These are phyloP conservation scores for Neopestalotiopsis rosae DNA, from an alignment of 2,329 filamentous ascomycete species.

Conservation along the genomic window DNA sequence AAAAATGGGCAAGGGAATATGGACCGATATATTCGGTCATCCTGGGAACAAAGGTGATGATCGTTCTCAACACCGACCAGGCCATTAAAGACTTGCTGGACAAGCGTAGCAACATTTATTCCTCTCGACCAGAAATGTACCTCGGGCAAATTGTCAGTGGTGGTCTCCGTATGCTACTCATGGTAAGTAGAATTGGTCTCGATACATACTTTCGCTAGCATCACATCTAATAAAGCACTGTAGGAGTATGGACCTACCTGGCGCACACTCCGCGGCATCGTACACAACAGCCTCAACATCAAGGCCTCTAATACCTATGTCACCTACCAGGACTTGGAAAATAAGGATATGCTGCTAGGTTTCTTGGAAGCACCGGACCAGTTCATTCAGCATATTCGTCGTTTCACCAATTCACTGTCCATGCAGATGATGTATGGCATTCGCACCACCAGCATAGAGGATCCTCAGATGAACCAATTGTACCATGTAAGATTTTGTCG, in stretches of 20 bases:
- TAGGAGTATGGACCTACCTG: slow-evolving; percentile 40
- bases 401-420: slow-evolving; percentile 53
- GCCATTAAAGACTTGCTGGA: slow-evolving; percentile 58
- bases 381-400: slow-evolving; percentile 49
- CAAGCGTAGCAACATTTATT: slow-evolving; percentile 54
- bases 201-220: not conserved
- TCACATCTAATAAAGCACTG: not conserved
- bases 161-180: slow-evolving; percentile 24
- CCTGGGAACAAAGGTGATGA: slow-evolving; percentile 50
- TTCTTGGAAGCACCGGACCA: slow-evolving; percentile 48
- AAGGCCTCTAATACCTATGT: slow-evolving; percentile 53
- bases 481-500: slow-evolving; percentile 37
- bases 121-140: slow-evolving; percentile 47
- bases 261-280: slow-evolving; percentile 41
- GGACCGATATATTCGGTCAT: slow-evolving; percentile 57
- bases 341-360: slow-evolving; percentile 56
- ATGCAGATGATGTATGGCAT: slow-evolving; percentile 57
- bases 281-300: slow-evolving; percentile 53
- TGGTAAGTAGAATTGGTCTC: slow-evolving; percentile 20
- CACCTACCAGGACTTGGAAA: slow-evolving; percentile 61
- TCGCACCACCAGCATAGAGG: slow-evolving; percentile 39
- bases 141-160: slow-evolving; percentile 42
- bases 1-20: slow-evolving; percentile 58
- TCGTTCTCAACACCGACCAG: slow-evolving; percentile 51
- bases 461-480: slow-evolving; percentile 46